Conservation (phyloP, 768 basidiomycete genomes). For the Auriscalpium orientale region DNA sequence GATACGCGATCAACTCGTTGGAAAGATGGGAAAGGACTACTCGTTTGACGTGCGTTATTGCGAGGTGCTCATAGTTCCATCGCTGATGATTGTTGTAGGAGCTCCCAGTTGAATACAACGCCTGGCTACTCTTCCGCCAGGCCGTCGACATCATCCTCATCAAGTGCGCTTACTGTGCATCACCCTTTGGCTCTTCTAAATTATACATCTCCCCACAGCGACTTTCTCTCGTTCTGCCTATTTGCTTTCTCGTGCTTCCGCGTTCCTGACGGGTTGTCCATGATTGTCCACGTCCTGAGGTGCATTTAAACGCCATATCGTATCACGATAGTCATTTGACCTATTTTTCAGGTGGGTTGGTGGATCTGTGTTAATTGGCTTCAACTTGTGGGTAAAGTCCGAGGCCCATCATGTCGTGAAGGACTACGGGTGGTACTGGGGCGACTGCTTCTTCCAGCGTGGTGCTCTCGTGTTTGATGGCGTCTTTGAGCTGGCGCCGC, state of each 20-base stretch:
- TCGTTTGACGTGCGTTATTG: slow-evolving; percentile 69
- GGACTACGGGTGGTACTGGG: slow-evolving; percentile 99
- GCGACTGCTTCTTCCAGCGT: slow-evolving; percentile 88
- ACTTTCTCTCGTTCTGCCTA: slow-evolving; percentile 91
- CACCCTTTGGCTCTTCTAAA: not conserved
- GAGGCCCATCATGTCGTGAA: slow-evolving; percentile 97
- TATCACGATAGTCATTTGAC: not conserved
- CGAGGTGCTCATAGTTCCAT: slow-evolving; percentile 1
- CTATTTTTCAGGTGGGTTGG: slow-evolving; percentile 65
- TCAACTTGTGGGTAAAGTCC: slow-evolving; percentile 98
- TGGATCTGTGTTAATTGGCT: slow-evolving; percentile 77
- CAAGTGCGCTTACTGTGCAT: slow-evolving; percentile 52
- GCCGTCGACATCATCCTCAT: slow-evolving; percentile 93
- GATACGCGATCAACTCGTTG: slow-evolving; percentile 80
- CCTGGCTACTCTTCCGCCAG: slow-evolving; percentile 94
- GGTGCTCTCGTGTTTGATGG: slow-evolving; percentile 94
- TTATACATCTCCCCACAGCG: slow-evolving; percentile 39
- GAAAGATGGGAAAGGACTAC: slow-evolving; percentile 94
- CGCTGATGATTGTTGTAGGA: slow-evolving; percentile 39
- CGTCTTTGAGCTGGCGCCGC: slow-evolving; percentile 89
- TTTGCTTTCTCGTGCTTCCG: slow-evolving; percentile 93
- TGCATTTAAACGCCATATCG: not conserved
- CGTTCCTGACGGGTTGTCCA: slow-evolving; percentile 52
- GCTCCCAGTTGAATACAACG: slow-evolving; percentile 88
- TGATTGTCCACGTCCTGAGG: not conserved